A percentile compares a stretch with the other conserved stretches of the same genome.
These are phyloP conservation scores for Amanita fuliginea DNA, from an alignment of 768 basidiomycete genomes.

Conservation along the genomic window DNA sequence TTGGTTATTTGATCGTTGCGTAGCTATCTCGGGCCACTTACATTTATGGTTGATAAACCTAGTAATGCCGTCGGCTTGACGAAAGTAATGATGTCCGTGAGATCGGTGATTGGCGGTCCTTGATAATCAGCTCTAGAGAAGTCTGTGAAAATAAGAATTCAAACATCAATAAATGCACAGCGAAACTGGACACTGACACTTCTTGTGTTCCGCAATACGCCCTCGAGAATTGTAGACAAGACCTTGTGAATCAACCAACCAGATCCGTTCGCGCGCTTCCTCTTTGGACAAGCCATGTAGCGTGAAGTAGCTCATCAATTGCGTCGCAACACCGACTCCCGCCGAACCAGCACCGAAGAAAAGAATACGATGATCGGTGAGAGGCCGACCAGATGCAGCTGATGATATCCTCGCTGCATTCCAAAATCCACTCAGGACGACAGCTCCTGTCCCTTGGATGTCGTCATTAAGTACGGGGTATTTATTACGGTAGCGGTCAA, in stretches of 20 bases:
- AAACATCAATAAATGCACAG: constrained; percentile 2
- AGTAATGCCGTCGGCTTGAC: constrained; percentile 85
- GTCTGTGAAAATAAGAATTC: constrained; percentile 28
- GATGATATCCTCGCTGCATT: constrained; percentile 77
- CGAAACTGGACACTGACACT: constrained; percentile 33
- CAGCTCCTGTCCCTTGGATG: constrained; percentile 85
- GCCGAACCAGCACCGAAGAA: constrained; percentile 92
- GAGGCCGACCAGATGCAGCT: constrained; percentile 53
- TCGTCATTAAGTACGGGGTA: constrained; percentile 87
- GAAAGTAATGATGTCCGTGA: constrained; percentile 68
- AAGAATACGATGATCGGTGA: constrained; percentile 72
- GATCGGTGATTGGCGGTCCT: constrained; percentile 63
- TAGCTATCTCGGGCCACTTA: constrained; percentile 13
- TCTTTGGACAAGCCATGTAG: constrained; percentile 65
- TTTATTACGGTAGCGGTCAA: constrained; percentile 61
- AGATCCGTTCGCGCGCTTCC: constrained; percentile 70
- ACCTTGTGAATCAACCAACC: constrained; percentile 80
- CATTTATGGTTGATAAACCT: constrained; percentile 79
- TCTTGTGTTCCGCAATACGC: constrained; percentile 72
- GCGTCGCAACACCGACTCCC: constrained; percentile 86
- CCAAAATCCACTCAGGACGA: constrained; percentile 82
- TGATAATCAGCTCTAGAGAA: constrained; percentile 76
- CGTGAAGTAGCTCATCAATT: constrained; percentile 83
- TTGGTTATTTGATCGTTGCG: background rate
- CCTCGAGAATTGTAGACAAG: constrained; percentile 71